Conservation (phyloP, 345 rosid genomes). For the Microcos paniculata region DNA sequence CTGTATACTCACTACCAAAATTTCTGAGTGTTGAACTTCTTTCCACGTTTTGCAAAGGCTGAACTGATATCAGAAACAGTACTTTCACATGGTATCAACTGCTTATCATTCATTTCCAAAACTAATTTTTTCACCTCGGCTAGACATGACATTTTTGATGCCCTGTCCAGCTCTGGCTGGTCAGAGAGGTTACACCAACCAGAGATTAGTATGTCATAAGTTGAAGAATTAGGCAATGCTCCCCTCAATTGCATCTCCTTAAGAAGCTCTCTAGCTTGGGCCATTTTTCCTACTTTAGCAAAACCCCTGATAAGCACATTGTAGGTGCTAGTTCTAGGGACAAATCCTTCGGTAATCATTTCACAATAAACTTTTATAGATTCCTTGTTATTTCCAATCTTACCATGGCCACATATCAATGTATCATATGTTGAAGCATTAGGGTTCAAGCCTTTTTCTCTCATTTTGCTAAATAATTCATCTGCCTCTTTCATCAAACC, state of each 20-base stretch:
- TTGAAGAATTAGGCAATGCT: conserved; percentile 59
- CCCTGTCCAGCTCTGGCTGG: conserved; percentile 49
- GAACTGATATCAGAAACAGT: conserved; percentile 61
- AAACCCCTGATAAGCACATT: conserved; percentile 69
- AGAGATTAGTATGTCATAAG: conserved; percentile 68
- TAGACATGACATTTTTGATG: conserved; percentile 42
- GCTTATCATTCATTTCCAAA: conserved; percentile 66
- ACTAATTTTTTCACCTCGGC: conserved; percentile 61
- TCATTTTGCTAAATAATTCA: conserved; percentile 56
- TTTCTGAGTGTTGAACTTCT: conserved; percentile 51
- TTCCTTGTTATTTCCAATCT: conserved; percentile 67
- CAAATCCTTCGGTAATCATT: conserved; percentile 72
- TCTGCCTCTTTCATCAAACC: conserved; percentile 51
- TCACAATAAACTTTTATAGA: conserved; percentile 62
- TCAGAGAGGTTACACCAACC: conserved; percentile 67
- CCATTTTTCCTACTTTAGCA: conserved; percentile 68
- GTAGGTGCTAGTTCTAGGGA: conserved; percentile 74
- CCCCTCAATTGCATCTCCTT: conserved; percentile 74
- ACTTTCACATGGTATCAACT: conserved; percentile 54
- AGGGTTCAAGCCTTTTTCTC: conserved; percentile 52
- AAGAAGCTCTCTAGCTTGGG: conserved; percentile 71
- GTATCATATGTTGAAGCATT: conserved; percentile 66
- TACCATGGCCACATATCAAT: conserved; percentile 65
- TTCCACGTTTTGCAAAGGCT: conserved; percentile 64
- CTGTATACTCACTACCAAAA: conserved; percentile 50